Base-by-base conservation (phyloP, 2,329 filamentous ascomycete genomes). In the Beauveria asiatica region DNA sequence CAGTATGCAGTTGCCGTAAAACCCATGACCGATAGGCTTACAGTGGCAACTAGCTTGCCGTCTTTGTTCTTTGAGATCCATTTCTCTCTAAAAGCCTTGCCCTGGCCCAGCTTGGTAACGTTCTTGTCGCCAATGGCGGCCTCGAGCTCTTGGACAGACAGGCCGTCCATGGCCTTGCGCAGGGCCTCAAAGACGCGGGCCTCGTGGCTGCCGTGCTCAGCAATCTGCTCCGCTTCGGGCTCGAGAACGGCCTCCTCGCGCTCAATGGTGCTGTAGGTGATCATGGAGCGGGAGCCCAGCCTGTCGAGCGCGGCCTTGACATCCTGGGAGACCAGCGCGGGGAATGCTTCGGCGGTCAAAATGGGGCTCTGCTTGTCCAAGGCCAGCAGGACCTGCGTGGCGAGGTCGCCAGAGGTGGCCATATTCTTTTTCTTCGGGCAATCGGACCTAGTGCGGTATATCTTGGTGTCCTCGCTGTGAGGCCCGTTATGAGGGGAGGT, bases 251-350 rank as follows among this genome's bases (percentile, higher is more conserved):
- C 83, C 69, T 92, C 85, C 71, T 97, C 90, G 57, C 82, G 80
- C 66, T 97, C 92, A 63, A 91, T 81, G 51, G 89, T 88, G 67
- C 95, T 85, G 75, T 96, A 97, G 65, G 82, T 80, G 64, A 97
- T 80, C 91, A 97, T 97, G 55, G 86, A 87, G 67, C 93, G 84
- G 62, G 90, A 94, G 33, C 81, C 82, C 57, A 99, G 83, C 66
- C 92, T 85, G 76, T 97, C 94, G 64, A 97, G 81, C 33, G 91
- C 90, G 64, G 89, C 88, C 78, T 97, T 97, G 70, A 97, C 78
- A 62, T 84, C 82, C 63, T 82, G 78, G 68, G 87, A 88, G 69
- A 84, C 79, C 67, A 80, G 75, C 66, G 81, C 73, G 66, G 89
- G 85, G 77, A 92, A 92, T 69, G 81, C 80, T 68, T 90, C 83